Base-by-base conservation (phyloP, 441 rosid species). In the Isatis lusitanica region DNA sequence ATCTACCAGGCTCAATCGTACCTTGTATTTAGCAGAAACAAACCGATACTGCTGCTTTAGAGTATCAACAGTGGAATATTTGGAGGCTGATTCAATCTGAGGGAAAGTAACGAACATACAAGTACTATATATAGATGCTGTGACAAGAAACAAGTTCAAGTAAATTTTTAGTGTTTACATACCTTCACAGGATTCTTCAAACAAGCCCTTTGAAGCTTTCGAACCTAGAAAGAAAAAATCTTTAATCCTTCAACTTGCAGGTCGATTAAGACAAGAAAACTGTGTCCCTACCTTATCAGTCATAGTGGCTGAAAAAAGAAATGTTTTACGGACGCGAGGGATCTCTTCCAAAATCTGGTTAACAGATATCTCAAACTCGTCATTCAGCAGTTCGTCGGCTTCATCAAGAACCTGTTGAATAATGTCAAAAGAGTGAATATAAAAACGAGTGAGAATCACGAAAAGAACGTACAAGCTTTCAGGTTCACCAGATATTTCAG, bases 291-390 rank as follows among this genome's bases (percentile, higher is more conserved):
- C 98, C 98, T 91, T 96, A 75, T 93, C 90, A 42, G 98, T 96
- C 98, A 93, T 91, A 36, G 99, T 93, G 3, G 99, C 98, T 63
- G 98, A 96, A 87, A 96, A 96, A 56, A 96, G 84, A 81, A 52
- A 96, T 4, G 98, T 96, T 76, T 74, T 86, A 44, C 96, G 75
- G 0, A 84, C 90, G 50, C 81, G 88, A 21, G 97, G 97, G 60
- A 93, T 83, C 68, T 82, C 88, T 67, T 84, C 85, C 72, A 93
- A 77, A 79, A 96, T 93, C 74, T 83, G 88, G 79, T 91, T 89
- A 18, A 93, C 85, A 6, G 99, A 84, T 80, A 90, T 93, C 87
- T 96, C 97, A 83, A 93, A 96, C 62, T 96, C 98, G 66, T 93
- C 97, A 84, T 93, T 93, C 64, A 96, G 82, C 81, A 96, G 74